Evolutionary conservation across 805 yeast genomes (phyloP), one percentile per base, ranked within the genome.

Genomic region (Metahyphopichia silvanorum): DNA sequence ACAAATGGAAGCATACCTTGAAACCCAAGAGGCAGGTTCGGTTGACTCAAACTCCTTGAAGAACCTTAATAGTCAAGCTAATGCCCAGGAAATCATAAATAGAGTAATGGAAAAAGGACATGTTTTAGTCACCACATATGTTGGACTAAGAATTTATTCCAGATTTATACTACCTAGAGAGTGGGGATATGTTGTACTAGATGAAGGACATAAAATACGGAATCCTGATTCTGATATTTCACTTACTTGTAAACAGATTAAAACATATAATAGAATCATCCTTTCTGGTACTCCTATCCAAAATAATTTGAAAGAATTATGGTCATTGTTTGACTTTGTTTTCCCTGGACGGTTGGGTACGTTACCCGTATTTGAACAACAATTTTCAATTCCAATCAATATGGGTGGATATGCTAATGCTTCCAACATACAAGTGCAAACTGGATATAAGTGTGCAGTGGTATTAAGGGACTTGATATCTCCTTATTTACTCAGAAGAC

Each of bases 371-470:
- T 93, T 93, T 48, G 95, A 89, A 57, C 83, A 76, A 33, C 96
- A 93, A 54, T 93, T 93, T 55, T 83, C 95, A 2, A 69, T 81
- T 5, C 98, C 98, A 0, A 93, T 93, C 27, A 91, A 88, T 50
- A 72, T 86, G 53, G 98, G 98, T n/a, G 98, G 98, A 0, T 93
- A 93, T 60, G 96, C 98, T 1, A 93, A 91, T 63, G 98, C 98
- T 0, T 79, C 94, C 1, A 93, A 93, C 53, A 76, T 93, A 3
- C 97, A 93, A 53, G 98, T 93, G 0, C 97, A 91, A 52, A 82
- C 97, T 1, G 96, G 97, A 2, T 89, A 86, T 52, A 87, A 87
- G 53, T 93, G 98, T 63, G 98, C 98, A 0, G 93, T 89, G 4
- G 81, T 91, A 2, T 62, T 93, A 32, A 69, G 95, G 31, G 95